Evolutionary conservation across 2,329 filamentous ascomycete genomes (phyloP), one percentile per base, ranked within the genome.

Genomic region (Leptoxyphium fumago): DNA sequence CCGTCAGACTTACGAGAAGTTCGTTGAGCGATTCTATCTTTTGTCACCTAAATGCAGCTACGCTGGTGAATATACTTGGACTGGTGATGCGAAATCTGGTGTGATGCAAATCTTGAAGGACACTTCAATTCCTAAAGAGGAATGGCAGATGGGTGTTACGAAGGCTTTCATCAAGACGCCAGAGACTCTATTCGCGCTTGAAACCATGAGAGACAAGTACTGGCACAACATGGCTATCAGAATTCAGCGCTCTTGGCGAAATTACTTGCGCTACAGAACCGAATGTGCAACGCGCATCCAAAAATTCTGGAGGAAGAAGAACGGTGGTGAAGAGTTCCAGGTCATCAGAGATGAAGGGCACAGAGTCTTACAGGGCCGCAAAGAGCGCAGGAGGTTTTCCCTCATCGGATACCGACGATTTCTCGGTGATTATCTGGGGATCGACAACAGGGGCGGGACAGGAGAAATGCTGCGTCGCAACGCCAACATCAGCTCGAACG

Each of bases 211-310:
- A 59, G 91, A 98, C 61, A 75, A 85, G 45, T 98, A 96, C 65
- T 96, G 89, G 89, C 89, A 96, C 65, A 98, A 96, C 66, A 96
- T 98, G 91, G 91, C 91, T 2, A 94, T 89, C 47, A 79, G 91
- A 46, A 96, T 98, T 47, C 91, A 98, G 67, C 78, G 91, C 53
- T 91, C 94, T 59, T 98, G 91, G 91, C 78, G 91, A 55, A 94
- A 93, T 43, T 96, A 95, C 59, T 74, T 96, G 36, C 80, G 89
- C 5, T 96, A 96, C 64, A 78, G 91, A 39, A 82, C 79, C 21
- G 91, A 98, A 64, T 91, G 85, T 46, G 91, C 91, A 6, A 94
- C 82, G 11, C 78, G 91, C 29, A 96, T 98, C 52, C 91, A 96
- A 61, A 77, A 86, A 38, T 88, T 94, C 69, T 98, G 88, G 88